Conservation (phyloP, 2,329 filamentous ascomycete species). For the Verticillium albo-atrum region DNA sequence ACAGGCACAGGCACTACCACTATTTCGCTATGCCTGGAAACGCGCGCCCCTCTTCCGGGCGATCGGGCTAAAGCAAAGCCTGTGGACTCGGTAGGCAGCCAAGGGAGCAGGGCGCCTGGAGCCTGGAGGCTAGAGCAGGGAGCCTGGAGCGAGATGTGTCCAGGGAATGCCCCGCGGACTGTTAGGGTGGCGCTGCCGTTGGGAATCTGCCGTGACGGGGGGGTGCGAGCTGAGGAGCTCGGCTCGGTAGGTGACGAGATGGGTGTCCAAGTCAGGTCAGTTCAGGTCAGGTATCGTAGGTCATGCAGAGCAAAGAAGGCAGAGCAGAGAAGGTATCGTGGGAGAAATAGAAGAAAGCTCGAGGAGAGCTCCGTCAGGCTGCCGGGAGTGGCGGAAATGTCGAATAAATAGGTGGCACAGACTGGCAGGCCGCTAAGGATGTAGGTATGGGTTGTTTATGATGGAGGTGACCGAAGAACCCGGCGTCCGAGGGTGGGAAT, state of each 20-base stretch:
- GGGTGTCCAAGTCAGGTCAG: too few species aligned
- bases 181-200: background rate
- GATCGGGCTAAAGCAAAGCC: background rate
- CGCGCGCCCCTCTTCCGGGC: background rate
- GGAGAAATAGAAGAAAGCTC: background rate
- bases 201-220: background rate
- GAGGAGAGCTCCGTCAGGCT: background rate
- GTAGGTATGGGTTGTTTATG: background rate
- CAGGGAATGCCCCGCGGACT: background rate
- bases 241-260: too few species aligned
- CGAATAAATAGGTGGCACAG: background rate
- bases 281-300: too few species aligned
- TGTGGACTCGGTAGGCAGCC: background rate
- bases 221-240: background rate
- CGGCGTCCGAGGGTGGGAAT: background rate
- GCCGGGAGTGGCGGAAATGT: conserved; percentile 2
- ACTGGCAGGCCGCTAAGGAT: background rate
- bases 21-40: too few species aligned
- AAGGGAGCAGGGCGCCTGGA: background rate
- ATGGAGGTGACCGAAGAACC: background rate
- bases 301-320: too few species aligned
- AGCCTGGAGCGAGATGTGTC: background rate
- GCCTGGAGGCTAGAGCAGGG: too few species aligned
- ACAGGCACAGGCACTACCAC: background rate
- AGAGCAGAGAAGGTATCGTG: background rate